Conservation (phyloP, 495 filamentous ascomycete genomes). For the Hypoxylon perforatum region DNA sequence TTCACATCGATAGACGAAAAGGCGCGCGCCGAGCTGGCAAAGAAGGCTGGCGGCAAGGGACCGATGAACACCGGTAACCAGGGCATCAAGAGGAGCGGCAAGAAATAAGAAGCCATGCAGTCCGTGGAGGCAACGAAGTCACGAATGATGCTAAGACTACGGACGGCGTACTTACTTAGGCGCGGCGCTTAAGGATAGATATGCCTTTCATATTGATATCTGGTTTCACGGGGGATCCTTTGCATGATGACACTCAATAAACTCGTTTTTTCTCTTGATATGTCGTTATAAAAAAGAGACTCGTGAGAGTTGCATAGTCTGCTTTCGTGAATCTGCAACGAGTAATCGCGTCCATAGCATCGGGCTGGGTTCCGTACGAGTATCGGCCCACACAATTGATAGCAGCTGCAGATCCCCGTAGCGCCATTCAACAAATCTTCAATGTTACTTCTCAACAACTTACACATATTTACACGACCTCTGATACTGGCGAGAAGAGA, state of each 20-base stretch:
- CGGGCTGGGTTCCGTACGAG: background rate
- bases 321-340: background rate
- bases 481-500: too few species aligned
- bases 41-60: conserved; percentile 69
- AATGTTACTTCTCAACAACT: background rate
- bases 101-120: conserved; percentile 68
- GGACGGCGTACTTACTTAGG: conserved; percentile 29
- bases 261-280: conserved; percentile 19
- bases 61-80: conserved; percentile 77
- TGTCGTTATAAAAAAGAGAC: background rate
- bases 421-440: conserved; percentile 2
- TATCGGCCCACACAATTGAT: background rate
- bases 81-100: conserved; percentile 91
- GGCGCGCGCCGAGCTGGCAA: conserved; percentile 77
- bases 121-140: conserved; percentile 37
- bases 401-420: background rate
- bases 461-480: background rate
- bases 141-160: conserved; percentile 30
- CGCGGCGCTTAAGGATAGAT: conserved; percentile 35
- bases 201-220: conserved; percentile 28
- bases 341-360: background rate
- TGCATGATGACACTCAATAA: conserved; percentile 30
- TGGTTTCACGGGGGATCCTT: conserved; percentile 25
- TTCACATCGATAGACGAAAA: conserved; percentile 69
- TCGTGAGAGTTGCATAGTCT: background rate